These are phyloP conservation scores for Fraxinus baroniana DNA, from an alignment of 305 asterid genomes.

Conservation along the genomic window DNA sequence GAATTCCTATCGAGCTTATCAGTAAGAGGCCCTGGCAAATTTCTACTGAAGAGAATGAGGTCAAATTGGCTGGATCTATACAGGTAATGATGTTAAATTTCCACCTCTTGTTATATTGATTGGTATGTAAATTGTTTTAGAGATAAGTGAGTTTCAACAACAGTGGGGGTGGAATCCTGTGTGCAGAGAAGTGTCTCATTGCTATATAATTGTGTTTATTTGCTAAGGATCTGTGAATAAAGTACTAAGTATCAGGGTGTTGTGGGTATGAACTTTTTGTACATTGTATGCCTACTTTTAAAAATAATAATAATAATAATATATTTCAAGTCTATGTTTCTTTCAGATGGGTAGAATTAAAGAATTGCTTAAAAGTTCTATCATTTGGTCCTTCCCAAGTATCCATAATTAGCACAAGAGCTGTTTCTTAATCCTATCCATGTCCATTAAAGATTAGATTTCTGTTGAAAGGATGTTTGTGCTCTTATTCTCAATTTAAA, in stretches of 20 bases:
- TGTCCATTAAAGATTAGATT: not conserved
- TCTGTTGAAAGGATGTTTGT: not conserved
- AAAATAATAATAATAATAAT: too few species aligned
- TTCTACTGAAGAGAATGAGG: constrained; percentile 77
- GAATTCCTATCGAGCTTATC: constrained; percentile 68
- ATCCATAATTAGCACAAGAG: constrained; percentile 3
- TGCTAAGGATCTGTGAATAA: not conserved
- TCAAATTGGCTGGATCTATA: constrained; percentile 94
- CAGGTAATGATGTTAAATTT: constrained; percentile 50
- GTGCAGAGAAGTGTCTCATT: constrained; percentile 1
- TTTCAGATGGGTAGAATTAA: not conserved
- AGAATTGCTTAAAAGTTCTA: not conserved
- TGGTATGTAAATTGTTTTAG: not conserved
- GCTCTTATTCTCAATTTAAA: not conserved
- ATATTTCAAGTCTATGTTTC: not conserved
- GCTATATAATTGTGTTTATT: constrained; percentile 13
- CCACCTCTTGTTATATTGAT: constrained; percentile 6
- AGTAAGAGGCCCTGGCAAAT: constrained; percentile 92
- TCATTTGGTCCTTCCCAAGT: not conserved
- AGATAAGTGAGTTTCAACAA: not conserved
- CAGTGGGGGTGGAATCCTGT: not conserved
- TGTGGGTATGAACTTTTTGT: not conserved
- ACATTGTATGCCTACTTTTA: not conserved
- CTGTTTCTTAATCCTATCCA: not conserved
- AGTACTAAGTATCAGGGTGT: not conserved